Conservation (phyloP, 768 basidiomycete species). For the Mycena vitilis region DNA sequence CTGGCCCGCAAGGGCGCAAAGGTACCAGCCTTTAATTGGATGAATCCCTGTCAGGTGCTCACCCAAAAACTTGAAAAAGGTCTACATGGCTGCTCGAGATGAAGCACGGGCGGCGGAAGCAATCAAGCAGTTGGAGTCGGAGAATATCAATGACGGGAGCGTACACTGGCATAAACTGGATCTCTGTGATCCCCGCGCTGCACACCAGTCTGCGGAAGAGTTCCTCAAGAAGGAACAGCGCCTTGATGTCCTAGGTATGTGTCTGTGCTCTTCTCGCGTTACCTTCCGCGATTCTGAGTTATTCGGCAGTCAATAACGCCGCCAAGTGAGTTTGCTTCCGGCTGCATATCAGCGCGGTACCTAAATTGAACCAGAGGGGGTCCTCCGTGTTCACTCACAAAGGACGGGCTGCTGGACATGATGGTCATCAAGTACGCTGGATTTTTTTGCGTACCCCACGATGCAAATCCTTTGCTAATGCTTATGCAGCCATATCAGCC, state of each 20-base stretch:
- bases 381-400: slow-evolving; percentile 18
- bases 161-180: slow-evolving; percentile 54
- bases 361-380: background rate
- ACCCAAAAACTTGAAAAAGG: slow-evolving; percentile 27
- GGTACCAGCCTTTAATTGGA: slow-evolving; percentile 29
- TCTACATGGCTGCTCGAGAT: slow-evolving; percentile 49
- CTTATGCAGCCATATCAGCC: slow-evolving; percentile 55
- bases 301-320: slow-evolving; percentile 39
- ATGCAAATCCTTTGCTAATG: background rate
- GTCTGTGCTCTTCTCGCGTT: background rate
- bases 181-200: slow-evolving; percentile 49
- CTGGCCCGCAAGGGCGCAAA: slow-evolving; percentile 56
- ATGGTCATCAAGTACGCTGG: slow-evolving; percentile 39
- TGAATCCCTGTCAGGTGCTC: too few species aligned
- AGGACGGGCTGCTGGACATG: slow-evolving; percentile 30
- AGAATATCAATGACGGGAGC: slow-evolving; percentile 46
- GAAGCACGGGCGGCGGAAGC: slow-evolving; percentile 46
- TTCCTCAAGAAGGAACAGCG: slow-evolving; percentile 52
- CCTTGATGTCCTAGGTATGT: slow-evolving; percentile 57
- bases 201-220: slow-evolving; percentile 49
- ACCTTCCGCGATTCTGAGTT: background rate
- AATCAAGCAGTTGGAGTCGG: slow-evolving; percentile 47
- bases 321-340: slow-evolving; percentile 33
- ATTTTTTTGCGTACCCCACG: background rate
- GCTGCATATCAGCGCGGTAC: background rate